Evolutionary conservation across 257 asterid genomes (phyloP).

Genomic region (Plantago ovata): DNA sequence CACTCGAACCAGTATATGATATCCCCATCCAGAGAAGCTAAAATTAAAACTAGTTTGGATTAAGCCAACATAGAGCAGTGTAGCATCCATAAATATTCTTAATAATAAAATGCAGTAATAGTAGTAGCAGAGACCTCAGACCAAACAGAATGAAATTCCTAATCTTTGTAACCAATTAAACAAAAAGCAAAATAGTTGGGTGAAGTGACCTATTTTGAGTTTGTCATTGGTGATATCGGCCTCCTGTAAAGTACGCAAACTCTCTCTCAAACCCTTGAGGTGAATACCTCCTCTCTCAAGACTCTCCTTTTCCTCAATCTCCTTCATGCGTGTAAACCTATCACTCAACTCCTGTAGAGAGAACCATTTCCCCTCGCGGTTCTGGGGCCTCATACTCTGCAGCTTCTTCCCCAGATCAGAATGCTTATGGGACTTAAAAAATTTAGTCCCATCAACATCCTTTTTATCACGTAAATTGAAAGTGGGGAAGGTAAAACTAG

Average conservation of each 20-base stretch:
- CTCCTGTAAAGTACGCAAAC: neutral
- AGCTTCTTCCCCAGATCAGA: conserved; percentile 57
- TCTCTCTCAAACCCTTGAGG: neutral
- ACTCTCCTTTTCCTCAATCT: conserved; percentile 31
- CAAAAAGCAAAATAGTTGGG: neutral
- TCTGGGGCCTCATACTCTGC: conserved; percentile 58
- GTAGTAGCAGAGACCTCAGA: too few relatives aligned
- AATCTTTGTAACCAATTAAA: neutral
- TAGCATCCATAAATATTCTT: too few relatives aligned
- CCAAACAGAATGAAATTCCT: neutral
- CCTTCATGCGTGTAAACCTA: conserved; percentile 47
- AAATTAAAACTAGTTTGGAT: neutral
- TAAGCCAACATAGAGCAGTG: too few relatives aligned
- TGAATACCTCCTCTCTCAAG: neutral
- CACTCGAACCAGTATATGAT: neutral
- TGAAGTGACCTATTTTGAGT: conserved; percentile 22
- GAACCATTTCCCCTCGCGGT: conserved; percentile 56
- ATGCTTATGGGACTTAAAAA: conserved; percentile 20
- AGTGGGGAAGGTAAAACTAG: neutral
- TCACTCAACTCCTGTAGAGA: conserved; percentile 64
- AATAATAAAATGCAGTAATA: too few relatives aligned
- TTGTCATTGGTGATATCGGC: neutral
- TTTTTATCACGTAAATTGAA: neutral
- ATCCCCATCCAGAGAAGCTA: neutral
- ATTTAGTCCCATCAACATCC: conserved; percentile 2